These are phyloP conservation scores for Monosporascus sp. DNA, from an alignment of 2,329 filamentous ascomycete genomes.

Conservation along the genomic window DNA sequence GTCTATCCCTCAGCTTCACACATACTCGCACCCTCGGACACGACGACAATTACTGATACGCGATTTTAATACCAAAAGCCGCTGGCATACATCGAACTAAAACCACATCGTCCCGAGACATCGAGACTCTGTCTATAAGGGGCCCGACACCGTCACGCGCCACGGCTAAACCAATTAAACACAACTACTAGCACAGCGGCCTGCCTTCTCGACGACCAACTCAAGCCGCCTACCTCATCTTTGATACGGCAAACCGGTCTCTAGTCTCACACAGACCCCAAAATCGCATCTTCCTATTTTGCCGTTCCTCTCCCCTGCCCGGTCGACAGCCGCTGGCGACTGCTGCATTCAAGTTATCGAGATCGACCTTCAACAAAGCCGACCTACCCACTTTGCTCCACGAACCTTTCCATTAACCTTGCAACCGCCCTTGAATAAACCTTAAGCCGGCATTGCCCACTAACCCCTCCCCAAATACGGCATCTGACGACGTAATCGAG, in stretches of 20 bases:
- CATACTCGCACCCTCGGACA: neutral
- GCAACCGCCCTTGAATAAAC: neutral
- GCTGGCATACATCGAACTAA: no score
- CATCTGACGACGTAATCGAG: neutral
- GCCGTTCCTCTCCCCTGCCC: conserved; percentile 2
- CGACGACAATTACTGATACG: neutral
- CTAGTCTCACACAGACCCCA: neutral
- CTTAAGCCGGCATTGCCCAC: neutral
- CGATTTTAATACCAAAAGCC: no score
- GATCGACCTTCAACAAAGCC: neutral
- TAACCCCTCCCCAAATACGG: neutral
- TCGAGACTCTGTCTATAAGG: neutral
- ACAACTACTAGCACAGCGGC: neutral
- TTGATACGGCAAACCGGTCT: neutral
- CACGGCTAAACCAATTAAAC: neutral
- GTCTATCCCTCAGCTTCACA: no score
- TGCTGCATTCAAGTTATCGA: conserved; percentile 1
- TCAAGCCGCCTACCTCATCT: neutral
- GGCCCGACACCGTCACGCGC: neutral
- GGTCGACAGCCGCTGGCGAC: conserved; percentile 12
- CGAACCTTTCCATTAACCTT: neutral
- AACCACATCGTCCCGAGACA: no score
- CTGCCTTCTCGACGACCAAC: no score
- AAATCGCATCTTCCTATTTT: conserved; percentile 1
- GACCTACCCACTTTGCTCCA: neutral